Percentiles rank a stretch among this genome's conserved stretches.
Conservation (phyloP, 176 grass and related monocot species). For the Puccinellia tenuiflora region DNA sequence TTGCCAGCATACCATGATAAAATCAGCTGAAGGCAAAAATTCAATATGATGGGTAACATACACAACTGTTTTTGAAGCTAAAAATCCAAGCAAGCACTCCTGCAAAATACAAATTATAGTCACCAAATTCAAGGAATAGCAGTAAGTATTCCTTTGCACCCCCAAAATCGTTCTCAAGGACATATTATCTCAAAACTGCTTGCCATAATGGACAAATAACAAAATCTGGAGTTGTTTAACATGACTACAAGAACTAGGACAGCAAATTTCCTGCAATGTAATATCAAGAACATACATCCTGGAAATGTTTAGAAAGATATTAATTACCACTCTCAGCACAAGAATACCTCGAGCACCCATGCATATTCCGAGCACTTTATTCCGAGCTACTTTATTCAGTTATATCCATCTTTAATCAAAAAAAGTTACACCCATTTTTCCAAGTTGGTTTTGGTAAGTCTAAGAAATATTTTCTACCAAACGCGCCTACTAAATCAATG, state of each 20-base stretch:
- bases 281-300: not conserved
- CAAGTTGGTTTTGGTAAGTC: not conserved
- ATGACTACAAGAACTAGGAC: not conserved
- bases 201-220: not conserved
- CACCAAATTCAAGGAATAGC: not conserved
- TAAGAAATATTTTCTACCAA: not conserved
- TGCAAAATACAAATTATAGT: constrained; percentile 15
- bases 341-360: too few relatives aligned
- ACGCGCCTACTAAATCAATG: not conserved
- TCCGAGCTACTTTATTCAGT: too few relatives aligned
- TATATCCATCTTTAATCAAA: too few relatives aligned
- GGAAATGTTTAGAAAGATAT: not conserved
- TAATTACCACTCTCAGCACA: not conserved
- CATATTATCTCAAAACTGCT: not conserved
- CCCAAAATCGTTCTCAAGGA: not conserved
- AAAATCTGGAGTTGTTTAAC: not conserved
- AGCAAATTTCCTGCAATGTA: not conserved
- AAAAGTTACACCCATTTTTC: not conserved
- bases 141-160: not conserved
- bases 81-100: constrained; percentile 56
- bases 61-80: constrained; percentile 63
- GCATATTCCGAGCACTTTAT: too few relatives aligned
- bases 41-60: constrained; percentile 29
- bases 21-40: not conserved
- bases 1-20: not conserved